These are phyloP conservation scores for Helotiales sp. DNA, from an alignment of 2,329 filamentous ascomycete species.

Conservation along the genomic window DNA sequence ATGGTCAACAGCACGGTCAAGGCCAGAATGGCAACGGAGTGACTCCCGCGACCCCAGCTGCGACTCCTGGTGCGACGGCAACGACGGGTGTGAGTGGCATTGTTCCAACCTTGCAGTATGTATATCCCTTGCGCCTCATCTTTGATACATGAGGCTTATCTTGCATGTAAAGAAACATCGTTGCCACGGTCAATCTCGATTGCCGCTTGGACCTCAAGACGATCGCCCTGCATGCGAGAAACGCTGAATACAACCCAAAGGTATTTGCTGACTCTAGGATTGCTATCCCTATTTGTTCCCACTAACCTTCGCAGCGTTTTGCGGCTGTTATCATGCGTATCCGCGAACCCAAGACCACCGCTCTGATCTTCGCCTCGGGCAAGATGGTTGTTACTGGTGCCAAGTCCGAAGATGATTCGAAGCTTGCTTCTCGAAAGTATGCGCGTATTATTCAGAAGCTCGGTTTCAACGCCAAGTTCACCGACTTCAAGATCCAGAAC, in stretches of 20 bases:
- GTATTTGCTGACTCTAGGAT: constrained; percentile 56
- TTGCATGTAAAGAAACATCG: constrained; percentile 80
- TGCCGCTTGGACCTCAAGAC: constrained; percentile 98
- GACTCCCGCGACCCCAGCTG: constrained; percentile 86
- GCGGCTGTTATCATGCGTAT: constrained; percentile 99
- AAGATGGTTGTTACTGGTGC: constrained; percentile 99
- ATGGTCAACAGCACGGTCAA: constrained; percentile 56
- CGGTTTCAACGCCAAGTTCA: constrained; percentile 99
- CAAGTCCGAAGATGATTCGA: constrained; percentile 96
- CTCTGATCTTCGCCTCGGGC: constrained; percentile 94
- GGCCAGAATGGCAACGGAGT: constrained; percentile 72
- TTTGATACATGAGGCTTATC: constrained; percentile 51
- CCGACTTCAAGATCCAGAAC: constrained; percentile 99
- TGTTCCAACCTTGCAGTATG: constrained; percentile 94
- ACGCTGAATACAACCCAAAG: constrained; percentile 98
- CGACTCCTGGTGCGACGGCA: constrained; percentile 49
- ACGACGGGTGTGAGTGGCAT: constrained; percentile 79
- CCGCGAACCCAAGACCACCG: constrained; percentile 97
- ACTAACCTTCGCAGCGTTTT: constrained; percentile 72
- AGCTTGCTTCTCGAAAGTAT: constrained; percentile 95
- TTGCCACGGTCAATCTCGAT: constrained; percentile 97
- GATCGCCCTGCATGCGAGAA: constrained; percentile 95
- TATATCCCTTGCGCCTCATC: constrained; percentile 51
- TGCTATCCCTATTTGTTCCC: constrained; percentile 44
- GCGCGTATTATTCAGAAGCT: constrained; percentile 99